Percentiles rank a stretch among this genome's conserved stretches.
phyloP scores from a whole-genome alignment of 116 monocot genomes.

The Cymodocea nodosa region DNA sequence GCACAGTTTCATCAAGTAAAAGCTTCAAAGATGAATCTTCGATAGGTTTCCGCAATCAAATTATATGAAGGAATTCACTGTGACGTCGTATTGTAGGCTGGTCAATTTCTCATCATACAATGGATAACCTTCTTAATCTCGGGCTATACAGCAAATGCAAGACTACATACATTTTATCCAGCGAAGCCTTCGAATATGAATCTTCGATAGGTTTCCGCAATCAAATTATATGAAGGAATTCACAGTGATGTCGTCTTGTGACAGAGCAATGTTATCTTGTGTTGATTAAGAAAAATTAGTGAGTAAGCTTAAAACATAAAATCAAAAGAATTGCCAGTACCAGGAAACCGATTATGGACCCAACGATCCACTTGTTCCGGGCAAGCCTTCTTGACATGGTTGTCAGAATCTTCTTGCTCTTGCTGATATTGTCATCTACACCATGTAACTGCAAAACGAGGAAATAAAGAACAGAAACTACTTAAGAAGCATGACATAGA shows the following conservation, averaged over 20 bases:
- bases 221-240: slow-evolving; percentile 2
- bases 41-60: slow-evolving; percentile 2
- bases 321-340: slow-evolving; percentile 28
- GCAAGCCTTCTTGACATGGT: slow-evolving; percentile 42
- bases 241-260: background rate
- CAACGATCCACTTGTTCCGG: slow-evolving; percentile 47
- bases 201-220: background rate
- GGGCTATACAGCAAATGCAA: background rate
- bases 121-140: background rate
- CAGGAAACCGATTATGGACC: slow-evolving; percentile 24
- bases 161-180: background rate
- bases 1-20: background rate
- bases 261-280: background rate
- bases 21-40: background rate
- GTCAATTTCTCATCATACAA: background rate
- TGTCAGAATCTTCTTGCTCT: slow-evolving; percentile 47
- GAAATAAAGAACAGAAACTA: background rate
- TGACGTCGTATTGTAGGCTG: background rate
- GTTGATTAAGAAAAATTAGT: slow-evolving; percentile 6
- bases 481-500: background rate
- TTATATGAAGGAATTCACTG: background rate
- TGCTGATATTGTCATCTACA: slow-evolving; percentile 58
- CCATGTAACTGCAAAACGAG: slow-evolving; percentile 39
- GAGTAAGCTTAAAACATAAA: slow-evolving; percentile 38
- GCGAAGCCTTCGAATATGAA: background rate